These are phyloP conservation scores for Xylariomycetidae sp. DNA, from an alignment of 2,329 filamentous ascomycete species.

Conservation along the genomic window DNA sequence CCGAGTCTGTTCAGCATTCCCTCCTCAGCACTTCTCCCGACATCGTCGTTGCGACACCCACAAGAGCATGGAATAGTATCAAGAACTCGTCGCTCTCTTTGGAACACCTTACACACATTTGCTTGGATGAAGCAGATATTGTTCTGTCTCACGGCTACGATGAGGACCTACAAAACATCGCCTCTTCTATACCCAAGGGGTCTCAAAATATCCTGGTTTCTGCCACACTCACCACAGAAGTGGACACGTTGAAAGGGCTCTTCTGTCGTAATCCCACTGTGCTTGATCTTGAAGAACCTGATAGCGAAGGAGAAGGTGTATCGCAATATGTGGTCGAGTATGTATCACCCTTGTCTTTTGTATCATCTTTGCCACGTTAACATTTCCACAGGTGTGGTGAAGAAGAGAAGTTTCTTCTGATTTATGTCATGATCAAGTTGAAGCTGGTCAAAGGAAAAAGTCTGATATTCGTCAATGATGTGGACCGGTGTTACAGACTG, in stretches of 20 bases:
- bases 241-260: conserved; percentile 77
- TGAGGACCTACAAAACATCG: conserved; percentile 77
- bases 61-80: conserved; percentile 74
- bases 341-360: conserved; percentile 16
- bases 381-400: conserved; percentile 67
- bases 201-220: conserved; percentile 92
- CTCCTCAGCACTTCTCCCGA: conserved; percentile 83
- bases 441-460: conserved; percentile 91
- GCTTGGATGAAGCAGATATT: conserved; percentile 92
- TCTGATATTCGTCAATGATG: conserved; percentile 64
- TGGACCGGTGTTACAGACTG: conserved; percentile 68
- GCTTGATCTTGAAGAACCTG: conserved; percentile 77
- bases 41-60: conserved; percentile 85
- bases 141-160: conserved; percentile 93
- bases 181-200: conserved; percentile 73
- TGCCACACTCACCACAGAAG: conserved; percentile 82
- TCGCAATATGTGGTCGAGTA: conserved; percentile 84
- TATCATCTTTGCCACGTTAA: neutral
- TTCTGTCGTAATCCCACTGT: conserved; percentile 79
- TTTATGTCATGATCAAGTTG: conserved; percentile 93
- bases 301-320: conserved; percentile 70
- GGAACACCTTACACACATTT: conserved; percentile 67
- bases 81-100: conserved; percentile 68
- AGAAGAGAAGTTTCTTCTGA: conserved; percentile 91
- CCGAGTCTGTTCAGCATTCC: conserved; percentile 81